Base-by-base conservation (phyloP, 108 stramenopile genomes). In the Conticribra guillardii region DNA sequence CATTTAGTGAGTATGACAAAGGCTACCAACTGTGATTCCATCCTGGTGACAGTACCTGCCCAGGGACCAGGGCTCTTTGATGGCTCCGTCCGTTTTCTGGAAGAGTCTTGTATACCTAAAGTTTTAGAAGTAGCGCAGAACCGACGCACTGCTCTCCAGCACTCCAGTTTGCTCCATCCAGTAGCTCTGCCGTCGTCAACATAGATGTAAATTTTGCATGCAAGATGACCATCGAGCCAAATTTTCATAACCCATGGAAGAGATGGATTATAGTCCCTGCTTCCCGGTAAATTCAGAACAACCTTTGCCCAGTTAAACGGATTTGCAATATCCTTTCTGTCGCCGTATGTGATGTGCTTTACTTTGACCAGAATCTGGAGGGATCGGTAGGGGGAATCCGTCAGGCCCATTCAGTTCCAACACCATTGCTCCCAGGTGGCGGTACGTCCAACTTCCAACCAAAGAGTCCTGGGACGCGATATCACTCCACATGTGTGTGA, bases 321-420 rank as follows among this genome's bases (percentile, higher is more conserved):
- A 31, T 74, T 74, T 3, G 17, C 47, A 11, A 4, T 0, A 44
- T 41, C 55, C 18, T 14, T 22, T 0, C 47, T 0, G 45, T 74
- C 54, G 15, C 72, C 64, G 27, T 73, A 73, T 0, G 64, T 53
- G 2, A 48, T 31, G 1, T 23, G 19, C 47, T 66, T 67, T 31
- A 56, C 65, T 1, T 44, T 58, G 17, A 65, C 19, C 57, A 67
- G 21, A 11, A 59, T 28, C 19, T 67, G 58, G 7, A 72, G 21
- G 1, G 53, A 62, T 0, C 71, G 23, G 57, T 84, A 80, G 0
- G 79, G 83, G 2, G 69, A 69, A 5, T 66, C 64, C 19, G 22
- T 65, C 21, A 83, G 32, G 1, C 78, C 82, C 82, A 79, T 80
- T 0, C n/a, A 57, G 37, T 57, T 22, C n/a, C n/a, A n/a, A n/a